phyloP scores from a whole-genome alignment of 371 early-diverging fungal genomes.

The Sporodiniella umbellata region DNA sequence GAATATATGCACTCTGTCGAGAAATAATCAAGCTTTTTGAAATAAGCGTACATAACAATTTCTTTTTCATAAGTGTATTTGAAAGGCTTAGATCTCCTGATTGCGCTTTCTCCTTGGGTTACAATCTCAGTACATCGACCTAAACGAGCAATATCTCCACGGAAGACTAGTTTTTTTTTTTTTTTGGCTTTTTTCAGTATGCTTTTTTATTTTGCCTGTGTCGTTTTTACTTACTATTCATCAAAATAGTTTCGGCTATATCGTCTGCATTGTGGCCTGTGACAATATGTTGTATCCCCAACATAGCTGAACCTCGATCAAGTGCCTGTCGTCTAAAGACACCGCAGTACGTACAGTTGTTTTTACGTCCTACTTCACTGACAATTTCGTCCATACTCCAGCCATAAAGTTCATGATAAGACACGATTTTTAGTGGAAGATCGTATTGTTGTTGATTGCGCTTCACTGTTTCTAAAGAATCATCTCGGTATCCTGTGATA shows the following conservation, averaged over 20 bases:
- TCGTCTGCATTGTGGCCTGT: conserved; percentile 99
- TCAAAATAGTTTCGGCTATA: conserved; percentile 99
- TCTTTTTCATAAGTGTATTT: conserved; percentile 99
- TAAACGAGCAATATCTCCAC: conserved; percentile 96
- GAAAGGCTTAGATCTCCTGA: conserved; percentile 96
- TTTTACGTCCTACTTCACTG: conserved; percentile 90
- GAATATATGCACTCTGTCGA: conserved; percentile 99
- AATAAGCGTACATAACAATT: conserved; percentile 99
- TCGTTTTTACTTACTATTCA: conserved; percentile 90
- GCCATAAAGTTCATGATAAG: conserved; percentile 95
- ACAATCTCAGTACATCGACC: conserved; percentile 93
- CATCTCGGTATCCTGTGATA: conserved; percentile 98
- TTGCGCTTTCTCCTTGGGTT: conserved; percentile 74
- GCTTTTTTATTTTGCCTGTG: neutral
- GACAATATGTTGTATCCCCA: conserved; percentile 94
- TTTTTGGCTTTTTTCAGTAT: neutral
- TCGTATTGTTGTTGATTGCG: conserved; percentile 93
- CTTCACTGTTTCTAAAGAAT: conserved; percentile 98
- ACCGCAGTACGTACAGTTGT: conserved; percentile 99
- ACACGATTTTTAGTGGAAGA: conserved; percentile 92
- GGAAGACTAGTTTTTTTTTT: conserved; percentile 65
- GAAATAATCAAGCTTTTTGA: conserved; percentile 98
- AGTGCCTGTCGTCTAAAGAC: conserved; percentile 98
- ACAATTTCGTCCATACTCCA: conserved; percentile 99
- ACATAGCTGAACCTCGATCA: conserved; percentile 93